Base-by-base conservation (phyloP, 2,329 filamentous ascomycete species). In the Trichoderma aggressivum region DNA sequence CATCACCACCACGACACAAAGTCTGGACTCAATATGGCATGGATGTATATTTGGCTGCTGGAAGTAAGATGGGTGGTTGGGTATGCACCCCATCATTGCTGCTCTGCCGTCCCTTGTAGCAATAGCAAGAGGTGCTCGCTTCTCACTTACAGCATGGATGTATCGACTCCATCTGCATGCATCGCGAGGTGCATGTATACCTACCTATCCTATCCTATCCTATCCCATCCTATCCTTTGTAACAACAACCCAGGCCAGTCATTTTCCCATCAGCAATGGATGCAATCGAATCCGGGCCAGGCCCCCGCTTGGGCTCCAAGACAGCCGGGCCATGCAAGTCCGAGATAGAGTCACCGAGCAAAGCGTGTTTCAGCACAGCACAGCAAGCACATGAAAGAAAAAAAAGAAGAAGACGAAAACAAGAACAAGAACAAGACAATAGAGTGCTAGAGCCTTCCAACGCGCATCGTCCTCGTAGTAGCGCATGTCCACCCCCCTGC, bases 241-340 rank as follows among this genome's bases (percentile, higher is more conserved):
- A 21, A 12, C 32, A 39, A 60, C 18, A 39, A 60, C 18, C n/a
- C 21, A 36, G 58, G 58, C 26, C 58, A 34, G 24, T 34, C 26
- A 50, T 8, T n/a, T 10, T 28, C 47, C 8, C 28, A 32, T 34
- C 34, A 39, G 26, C 18, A 59, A 30, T 3, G 28, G 3, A 56
- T 36, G n/a, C 61, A 63, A 21, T 24, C 32, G 24, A 39, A 43
- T 21, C 30, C 32, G 39, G 43, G 36, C 36, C 32, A 58, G 43
- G 36, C 10, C 65, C 65, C 65, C 65, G 65, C 65, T 69, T 50
- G 32, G 65, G 65, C 65, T 55, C 55, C 65, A 60, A 69, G 32
- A 69, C 28, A 28, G 26, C 26, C 26, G 5, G 5, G 26, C 26
- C 55, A 43, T 43, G 36, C 36, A 47, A 58, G 65, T 36, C 43